A percentile compares a stretch with the other conserved stretches of the same genome.
phyloP scores from a whole-genome alignment of 2,329 filamentous ascomycete genomes.

The Rhinocladiella similis region DNA sequence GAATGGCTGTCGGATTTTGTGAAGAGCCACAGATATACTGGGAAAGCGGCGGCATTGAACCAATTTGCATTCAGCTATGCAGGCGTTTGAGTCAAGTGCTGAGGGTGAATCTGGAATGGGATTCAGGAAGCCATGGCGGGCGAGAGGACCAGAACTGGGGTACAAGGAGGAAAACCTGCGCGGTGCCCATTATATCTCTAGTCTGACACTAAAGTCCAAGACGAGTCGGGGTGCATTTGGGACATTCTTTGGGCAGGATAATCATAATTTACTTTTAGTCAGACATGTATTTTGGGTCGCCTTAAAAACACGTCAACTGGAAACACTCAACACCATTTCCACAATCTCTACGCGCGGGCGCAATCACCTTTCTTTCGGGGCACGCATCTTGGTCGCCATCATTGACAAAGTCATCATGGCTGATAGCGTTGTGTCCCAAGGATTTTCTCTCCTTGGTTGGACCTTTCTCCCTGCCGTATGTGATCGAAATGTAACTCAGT shows the following conservation, averaged over 20 bases:
- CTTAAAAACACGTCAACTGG: not conserved
- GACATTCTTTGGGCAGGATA: no score
- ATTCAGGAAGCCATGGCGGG: no score
- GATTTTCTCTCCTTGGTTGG: constrained; percentile 62
- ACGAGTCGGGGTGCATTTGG: no score
- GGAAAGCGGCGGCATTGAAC: constrained; percentile 11
- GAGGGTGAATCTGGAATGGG: not conserved
- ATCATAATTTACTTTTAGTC: no score
- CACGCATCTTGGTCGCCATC: no score
- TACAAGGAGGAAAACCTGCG: no score
- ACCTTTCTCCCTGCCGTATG: constrained; percentile 62
- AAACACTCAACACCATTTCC: not conserved
- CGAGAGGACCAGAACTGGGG: no score
- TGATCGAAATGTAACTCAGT: constrained; percentile 1
- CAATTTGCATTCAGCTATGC: constrained; percentile 19
- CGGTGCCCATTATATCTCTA: no score
- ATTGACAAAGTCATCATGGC: constrained; percentile 25
- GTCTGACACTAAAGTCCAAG: no score
- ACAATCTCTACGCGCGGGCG: not conserved
- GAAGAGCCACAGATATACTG: constrained; percentile 10
- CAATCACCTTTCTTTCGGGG: not conserved
- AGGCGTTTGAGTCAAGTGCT: not conserved
- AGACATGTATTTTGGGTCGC: not conserved
- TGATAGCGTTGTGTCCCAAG: constrained; percentile 40
- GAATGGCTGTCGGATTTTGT: constrained; percentile 13